These are phyloP conservation scores for Aspergillus intermedius DNA, from an alignment of 2,329 filamentous ascomycete species.

Conservation along the genomic window DNA sequence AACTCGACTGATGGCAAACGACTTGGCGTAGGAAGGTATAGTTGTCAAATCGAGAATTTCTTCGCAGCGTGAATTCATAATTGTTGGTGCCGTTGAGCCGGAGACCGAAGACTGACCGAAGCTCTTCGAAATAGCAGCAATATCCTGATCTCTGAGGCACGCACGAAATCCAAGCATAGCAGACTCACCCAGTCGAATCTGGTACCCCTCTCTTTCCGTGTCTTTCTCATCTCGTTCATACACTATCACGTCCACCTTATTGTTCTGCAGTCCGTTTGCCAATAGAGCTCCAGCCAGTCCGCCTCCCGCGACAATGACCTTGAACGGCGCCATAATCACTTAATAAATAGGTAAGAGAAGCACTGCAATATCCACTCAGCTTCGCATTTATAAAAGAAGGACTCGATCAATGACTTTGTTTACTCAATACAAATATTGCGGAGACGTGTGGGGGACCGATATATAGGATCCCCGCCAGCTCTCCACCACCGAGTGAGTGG, in stretches of 20 bases:
- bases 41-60: neutral
- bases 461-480: neutral
- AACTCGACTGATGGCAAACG: neutral
- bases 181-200: neutral
- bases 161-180: neutral
- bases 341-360: neutral
- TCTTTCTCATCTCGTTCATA: neutral
- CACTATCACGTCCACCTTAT: neutral
- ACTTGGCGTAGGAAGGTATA: constrained; percentile 1
- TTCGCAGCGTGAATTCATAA: neutral
- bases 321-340: neutral
- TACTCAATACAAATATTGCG: neutral
- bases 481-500: no score
- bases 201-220: neutral
- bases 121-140: neutral
- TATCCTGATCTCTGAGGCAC: neutral
- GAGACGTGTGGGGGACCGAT: neutral
- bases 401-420: neutral
- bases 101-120: neutral
- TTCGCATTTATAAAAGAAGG: neutral
- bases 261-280: neutral
- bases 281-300: neutral
- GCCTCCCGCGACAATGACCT: neutral
- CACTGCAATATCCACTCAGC: neutral
- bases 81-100: neutral